Evolutionary conservation across 768 basidiomycete species (phyloP), one percentile per base, ranked within the genome.

Genomic region (Tulasnella sp.): DNA sequence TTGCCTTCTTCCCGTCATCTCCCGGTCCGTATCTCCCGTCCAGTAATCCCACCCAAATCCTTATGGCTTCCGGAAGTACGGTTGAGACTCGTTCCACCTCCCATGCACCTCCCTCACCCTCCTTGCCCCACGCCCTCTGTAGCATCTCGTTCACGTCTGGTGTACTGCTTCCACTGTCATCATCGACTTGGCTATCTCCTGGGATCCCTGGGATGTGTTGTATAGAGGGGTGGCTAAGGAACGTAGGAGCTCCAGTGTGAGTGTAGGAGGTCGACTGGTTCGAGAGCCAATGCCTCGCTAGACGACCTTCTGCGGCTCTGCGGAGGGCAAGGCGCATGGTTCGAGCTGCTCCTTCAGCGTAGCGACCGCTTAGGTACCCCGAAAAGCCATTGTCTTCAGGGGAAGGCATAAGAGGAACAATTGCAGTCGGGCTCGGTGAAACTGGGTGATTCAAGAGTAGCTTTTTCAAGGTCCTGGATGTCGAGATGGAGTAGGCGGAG

Each of bases 101-200:
- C 77, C 77, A 77, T 44, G 77, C 77, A 18, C 77, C 77, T 11
- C 77, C 77, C 42, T 77, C 77, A 11, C 77, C 77, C 77, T 77
- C 77, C 37, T 77, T 77, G 29, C 77, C 77, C 77, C 77, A 77
- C 10, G 77, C 77, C 71, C 77, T 67, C 39, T 77, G 77, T 20
- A 77, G 26, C 26, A 77, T 73, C 29, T 77, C 77, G 44, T 77
- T 69, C 13, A 70, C 51, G 39, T 76, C 75, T 37, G 75, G 75
- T 7, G 42, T 76, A 15, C 44, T 44, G 18, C 46, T 55, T 26
- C 35, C 75, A 29, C 46, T 37, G 20, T 55, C 57, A 15, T 32
- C 57, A 32, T 57, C 75, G 75, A 29, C 57, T 16, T 37, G 48
- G 32, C 20, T 16, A 15, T 40, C 44, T 40, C 39, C 71, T 13